Base-by-base conservation (phyloP, 108 stramenopile species). In the Fistulifera pelliculosa region DNA sequence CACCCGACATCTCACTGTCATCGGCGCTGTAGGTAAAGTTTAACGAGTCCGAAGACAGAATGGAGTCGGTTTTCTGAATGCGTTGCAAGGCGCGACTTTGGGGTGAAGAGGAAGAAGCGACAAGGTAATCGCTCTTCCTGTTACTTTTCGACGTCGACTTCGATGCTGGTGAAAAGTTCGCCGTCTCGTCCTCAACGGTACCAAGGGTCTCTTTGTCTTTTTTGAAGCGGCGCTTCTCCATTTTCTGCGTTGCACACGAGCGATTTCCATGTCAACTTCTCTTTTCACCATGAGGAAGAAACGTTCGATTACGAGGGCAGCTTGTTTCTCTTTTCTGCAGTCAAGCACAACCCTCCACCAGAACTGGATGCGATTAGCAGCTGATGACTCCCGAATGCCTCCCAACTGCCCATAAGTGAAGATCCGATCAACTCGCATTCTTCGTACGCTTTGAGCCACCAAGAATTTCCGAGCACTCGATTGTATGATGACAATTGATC, bases 401-500 rank as follows among this genome's bases (percentile, higher is more conserved):
- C 49, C 42, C 13, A 60, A 58, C n/a, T 60, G 16, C 53, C 67
- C 24, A 77, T 65, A 58, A 79, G 43, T 44, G 54, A 39, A 65
- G 67, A 28, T 56, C 58, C 41, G 52, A 52, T 35, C 56, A 61
- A 52, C 49, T 50, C 49, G 60, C 16, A 39, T 4, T 12, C 66
- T 48, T 40, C 19, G 18, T 3, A 62, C 31, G 47, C 21, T 42
- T 27, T 47, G 49, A 22, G 38, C 57, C 17, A 70, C 77, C 38
- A 86, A 54, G 35, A 58, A 76, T 21, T 74, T 69, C 15, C 88
- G 70, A 5, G 66, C 56, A 11, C 58, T 56, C 10, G 88, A 69
- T 58, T 90, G 88, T 22, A 90, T 82, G 39, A 85, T 66, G 25
- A 79, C 77, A 43, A 74, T 69, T 41, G 81, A 83, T 39, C 82